Base-by-base conservation (phyloP, 371 early-diverging fungal species). In the Polyrhizophydium stewartii region DNA sequence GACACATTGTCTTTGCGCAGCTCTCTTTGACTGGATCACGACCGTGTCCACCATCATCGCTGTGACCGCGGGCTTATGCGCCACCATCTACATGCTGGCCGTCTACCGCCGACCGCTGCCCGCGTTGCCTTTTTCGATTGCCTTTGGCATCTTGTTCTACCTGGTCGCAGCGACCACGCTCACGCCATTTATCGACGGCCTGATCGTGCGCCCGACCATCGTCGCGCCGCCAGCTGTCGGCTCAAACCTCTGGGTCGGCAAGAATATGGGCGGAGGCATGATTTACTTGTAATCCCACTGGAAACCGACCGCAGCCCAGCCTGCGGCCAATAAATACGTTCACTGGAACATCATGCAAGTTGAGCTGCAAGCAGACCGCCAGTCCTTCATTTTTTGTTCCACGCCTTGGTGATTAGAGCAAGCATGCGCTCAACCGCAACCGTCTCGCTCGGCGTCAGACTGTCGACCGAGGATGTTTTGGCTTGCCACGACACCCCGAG, bases 11-110 rank as follows among this genome's bases (percentile, higher is more conserved):
- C 7, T 1, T 57, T 46, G 24, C 27, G 2, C 63, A 83, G 91
- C 93, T 9, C 76, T 89, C 76, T 85, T 81, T 69, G 92, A 92
- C 73, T 92, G 92, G 92, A 83, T 91, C 68, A 91, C 93, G 19
- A 93, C 93, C 1, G 73, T 87, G 46, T 78, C 89, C 41, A 88
- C 87, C 65, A 86, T 83, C 17, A 79, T 93, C 61, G 92, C 89
- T 1, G 90, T 92, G 12, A 73, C 90, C 60, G 89, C 89, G 30
- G 93, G 93, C 3, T 71, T 93, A 63, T 89, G 87, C 41, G 81
- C 88, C 21, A 93, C 93, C 16, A 92, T 93, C 56, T 92, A 91
- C 70, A 70, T 93, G 53, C 72, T 93, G 50, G 92, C 87, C 0
- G 84, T 92, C 27, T 88, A 84, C 63, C 84, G 85, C 43, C 90